A percentile compares a stretch with the other conserved stretches of the same genome.
phyloP scores from a whole-genome alignment of 2,329 filamentous ascomycete genomes.

The Paraconiothyrium brasiliense region DNA sequence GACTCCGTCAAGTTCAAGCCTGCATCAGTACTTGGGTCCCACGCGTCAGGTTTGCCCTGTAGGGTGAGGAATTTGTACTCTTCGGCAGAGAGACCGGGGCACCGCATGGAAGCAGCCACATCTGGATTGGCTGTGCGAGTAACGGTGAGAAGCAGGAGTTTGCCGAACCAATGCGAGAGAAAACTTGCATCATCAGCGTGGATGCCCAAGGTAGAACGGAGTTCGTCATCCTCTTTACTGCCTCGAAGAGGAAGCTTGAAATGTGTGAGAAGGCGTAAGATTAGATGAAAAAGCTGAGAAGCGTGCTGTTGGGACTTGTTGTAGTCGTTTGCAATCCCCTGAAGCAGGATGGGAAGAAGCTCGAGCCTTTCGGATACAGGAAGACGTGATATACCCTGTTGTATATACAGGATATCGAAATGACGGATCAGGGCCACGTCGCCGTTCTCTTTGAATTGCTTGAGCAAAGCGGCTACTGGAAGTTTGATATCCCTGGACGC shows the following conservation, averaged over 20 bases:
- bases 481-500: slow-evolving; percentile 69
- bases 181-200: slow-evolving; percentile 76
- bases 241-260: slow-evolving; percentile 78
- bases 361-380: slow-evolving; percentile 71
- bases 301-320: slow-evolving; percentile 64
- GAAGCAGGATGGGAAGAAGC: slow-evolving; percentile 75
- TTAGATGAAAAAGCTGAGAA: slow-evolving; percentile 80
- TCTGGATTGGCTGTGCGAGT: slow-evolving; percentile 51
- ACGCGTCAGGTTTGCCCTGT: slow-evolving; percentile 73
- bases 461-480: slow-evolving; percentile 82
- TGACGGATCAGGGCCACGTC: slow-evolving; percentile 79
- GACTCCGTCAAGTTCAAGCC: slow-evolving; percentile 74
- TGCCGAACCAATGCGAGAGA: slow-evolving; percentile 77
- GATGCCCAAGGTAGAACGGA: slow-evolving; percentile 74
- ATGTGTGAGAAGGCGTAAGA: slow-evolving; percentile 78
- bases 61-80: slow-evolving; percentile 76
- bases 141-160: slow-evolving; percentile 73
- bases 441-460: slow-evolving; percentile 84
- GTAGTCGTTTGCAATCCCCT: slow-evolving; percentile 70
- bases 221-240: slow-evolving; percentile 76
- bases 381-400: slow-evolving; percentile 77
- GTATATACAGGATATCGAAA: slow-evolving; percentile 88
- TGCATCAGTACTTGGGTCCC: slow-evolving; percentile 68
- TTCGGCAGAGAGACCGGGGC: slow-evolving; percentile 69
- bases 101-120: slow-evolving; percentile 50